Percentiles rank a stretch among this genome's conserved stretches.
phyloP scores from a whole-genome alignment of 2,329 filamentous ascomycete genomes.

The Westerdykella sp. region DNA sequence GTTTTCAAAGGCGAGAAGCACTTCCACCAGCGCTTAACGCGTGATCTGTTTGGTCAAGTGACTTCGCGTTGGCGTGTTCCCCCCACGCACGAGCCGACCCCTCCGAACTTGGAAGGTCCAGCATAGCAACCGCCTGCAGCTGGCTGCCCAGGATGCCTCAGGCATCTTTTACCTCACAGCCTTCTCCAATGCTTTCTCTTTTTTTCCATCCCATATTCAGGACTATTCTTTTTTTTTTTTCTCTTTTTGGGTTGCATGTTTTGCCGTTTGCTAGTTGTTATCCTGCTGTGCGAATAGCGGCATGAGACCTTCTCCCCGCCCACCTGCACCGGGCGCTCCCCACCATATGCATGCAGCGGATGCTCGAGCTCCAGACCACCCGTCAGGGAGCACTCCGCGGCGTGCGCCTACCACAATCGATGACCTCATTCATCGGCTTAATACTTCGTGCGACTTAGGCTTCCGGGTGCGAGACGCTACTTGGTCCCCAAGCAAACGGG shows the following conservation, averaged over 20 bases:
- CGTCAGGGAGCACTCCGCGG: not conserved
- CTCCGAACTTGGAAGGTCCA: not conserved
- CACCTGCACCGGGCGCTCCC: not conserved
- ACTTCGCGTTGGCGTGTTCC: slow-evolving; percentile 14
- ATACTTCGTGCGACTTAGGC: slow-evolving; percentile 18
- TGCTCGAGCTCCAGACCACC: not conserved
- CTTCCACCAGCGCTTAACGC: not conserved
- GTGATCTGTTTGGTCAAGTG: slow-evolving; percentile 11
- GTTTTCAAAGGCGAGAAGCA: too few species aligned
- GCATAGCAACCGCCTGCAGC: not conserved
- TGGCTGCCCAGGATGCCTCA: slow-evolving; percentile 14
- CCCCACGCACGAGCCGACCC: slow-evolving; percentile 9
- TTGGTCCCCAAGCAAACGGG: slow-evolving; percentile 18
- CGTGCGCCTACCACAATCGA: slow-evolving; percentile 5
- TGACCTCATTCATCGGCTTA: slow-evolving; percentile 13
- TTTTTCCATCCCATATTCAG: not conserved
- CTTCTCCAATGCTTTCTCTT: not conserved
- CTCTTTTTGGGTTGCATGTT: not conserved
- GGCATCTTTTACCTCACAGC: slow-evolving; percentile 12
- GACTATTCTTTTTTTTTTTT: not conserved
- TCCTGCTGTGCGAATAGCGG: too few species aligned
- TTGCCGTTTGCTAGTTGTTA: too few species aligned
- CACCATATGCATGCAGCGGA: too few species aligned
- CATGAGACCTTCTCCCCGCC: too few species aligned
- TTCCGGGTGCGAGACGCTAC: slow-evolving; percentile 8